These are phyloP conservation scores for Scutellaria baicalensis DNA, from an alignment of 257 asterid species.

Conservation along the genomic window DNA sequence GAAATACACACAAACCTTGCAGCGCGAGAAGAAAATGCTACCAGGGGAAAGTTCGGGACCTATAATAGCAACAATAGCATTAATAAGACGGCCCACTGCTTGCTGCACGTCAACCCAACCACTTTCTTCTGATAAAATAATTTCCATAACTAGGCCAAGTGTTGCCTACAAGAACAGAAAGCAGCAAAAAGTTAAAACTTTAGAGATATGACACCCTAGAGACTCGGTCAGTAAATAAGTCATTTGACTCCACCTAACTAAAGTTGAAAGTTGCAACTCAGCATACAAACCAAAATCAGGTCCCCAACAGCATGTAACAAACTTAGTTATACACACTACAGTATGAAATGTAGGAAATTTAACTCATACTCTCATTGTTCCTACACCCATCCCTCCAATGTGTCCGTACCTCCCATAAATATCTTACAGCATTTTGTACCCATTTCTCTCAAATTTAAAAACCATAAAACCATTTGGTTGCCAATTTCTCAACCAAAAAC, in stretches of 20 bases:
- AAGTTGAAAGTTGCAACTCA: constrained; percentile 13
- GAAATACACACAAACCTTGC: constrained; percentile 62
- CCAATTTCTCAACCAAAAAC: not conserved
- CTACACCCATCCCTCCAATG: not conserved
- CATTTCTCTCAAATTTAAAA: not conserved
- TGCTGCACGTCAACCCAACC: constrained; percentile 93
- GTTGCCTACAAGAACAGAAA: constrained; percentile 59
- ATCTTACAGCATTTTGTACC: not conserved
- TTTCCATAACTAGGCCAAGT: constrained; percentile 89
- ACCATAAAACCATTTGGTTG: not conserved
- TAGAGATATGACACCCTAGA: not conserved
- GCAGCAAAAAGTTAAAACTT: not conserved
- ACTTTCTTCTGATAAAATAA: constrained; percentile 86
- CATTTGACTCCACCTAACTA: not conserved
- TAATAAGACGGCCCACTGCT: constrained; percentile 89
- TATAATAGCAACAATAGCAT: constrained; percentile 94
- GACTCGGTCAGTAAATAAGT: not conserved
- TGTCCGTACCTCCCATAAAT: not conserved
- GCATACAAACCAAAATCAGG: not conserved
- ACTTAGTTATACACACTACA: not conserved
- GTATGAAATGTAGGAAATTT: not conserved
- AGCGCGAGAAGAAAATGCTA: constrained; percentile 94
- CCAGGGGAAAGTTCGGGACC: constrained; percentile 99
- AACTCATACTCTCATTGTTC: not conserved
- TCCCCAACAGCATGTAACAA: not conserved